Conservation (phyloP, 2,329 filamentous ascomycete species). For the Fusarium graminum region DNA sequence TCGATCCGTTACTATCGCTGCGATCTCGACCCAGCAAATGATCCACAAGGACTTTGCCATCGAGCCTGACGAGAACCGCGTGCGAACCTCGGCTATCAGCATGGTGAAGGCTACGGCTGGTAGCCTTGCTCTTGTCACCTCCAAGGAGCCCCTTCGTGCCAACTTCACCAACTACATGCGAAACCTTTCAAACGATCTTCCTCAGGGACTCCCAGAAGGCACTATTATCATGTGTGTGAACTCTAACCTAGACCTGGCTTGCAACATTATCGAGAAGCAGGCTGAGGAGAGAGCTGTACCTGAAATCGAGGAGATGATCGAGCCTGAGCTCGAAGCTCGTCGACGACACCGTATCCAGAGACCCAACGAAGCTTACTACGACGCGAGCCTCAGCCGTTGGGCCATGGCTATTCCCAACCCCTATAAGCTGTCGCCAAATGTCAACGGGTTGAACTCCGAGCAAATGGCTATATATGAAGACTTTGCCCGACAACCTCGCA, state of each 20-base stretch:
- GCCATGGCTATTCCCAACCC: constrained; percentile 93
- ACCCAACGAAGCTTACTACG: constrained; percentile 86
- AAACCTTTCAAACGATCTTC: constrained; percentile 73
- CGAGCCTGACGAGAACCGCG: constrained; percentile 87
- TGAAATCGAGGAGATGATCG: constrained; percentile 95
- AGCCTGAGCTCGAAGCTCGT: constrained; percentile 81
- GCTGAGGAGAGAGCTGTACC: constrained; percentile 93
- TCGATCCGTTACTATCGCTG: constrained; percentile 95
- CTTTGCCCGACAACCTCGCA: constrained; percentile 87
- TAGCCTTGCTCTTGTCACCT: constrained; percentile 95
- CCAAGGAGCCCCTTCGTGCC: constrained; percentile 94
- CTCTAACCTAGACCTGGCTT: constrained; percentile 94
- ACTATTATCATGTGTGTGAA: constrained; percentile 99
- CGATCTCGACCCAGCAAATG: constrained; percentile 95
- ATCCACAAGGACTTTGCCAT: constrained; percentile 97
- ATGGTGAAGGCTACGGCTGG: constrained; percentile 97
- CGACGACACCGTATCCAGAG: constrained; percentile 80
- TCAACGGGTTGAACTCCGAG: constrained; percentile 83
- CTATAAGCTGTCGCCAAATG: constrained; percentile 82
- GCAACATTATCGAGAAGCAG: constrained; percentile 93
- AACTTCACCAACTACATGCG: constrained; percentile 98
- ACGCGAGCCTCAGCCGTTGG: constrained; percentile 87
- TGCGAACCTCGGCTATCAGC: constrained; percentile 87
- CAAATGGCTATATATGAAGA: constrained; percentile 98
- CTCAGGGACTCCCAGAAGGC: constrained; percentile 89